Evolutionary conservation across 345 rosid species (phyloP), one percentile per base, ranked within the genome.

Genomic region (Bruguiera gymnorhiza): DNA sequence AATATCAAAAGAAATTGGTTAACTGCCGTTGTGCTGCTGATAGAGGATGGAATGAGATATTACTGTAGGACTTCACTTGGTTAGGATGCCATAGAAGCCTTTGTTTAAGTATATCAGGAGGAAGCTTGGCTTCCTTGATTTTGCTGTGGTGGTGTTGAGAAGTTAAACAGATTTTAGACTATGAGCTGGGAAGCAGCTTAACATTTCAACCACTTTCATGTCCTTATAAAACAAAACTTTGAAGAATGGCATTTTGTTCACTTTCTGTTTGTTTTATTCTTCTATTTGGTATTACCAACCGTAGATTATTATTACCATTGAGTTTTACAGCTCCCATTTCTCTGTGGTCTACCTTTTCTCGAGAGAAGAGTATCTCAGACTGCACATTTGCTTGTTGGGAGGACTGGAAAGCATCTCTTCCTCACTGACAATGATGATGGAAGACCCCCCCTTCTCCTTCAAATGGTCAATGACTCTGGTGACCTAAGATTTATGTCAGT

Each of bases 401-500:
- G 88, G 81, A 85, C 98, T 3, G 96, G 98, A 18, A 93, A 86
- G 75, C 98, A 91, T 85, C 87, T 93, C 43, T 93, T 93, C 79
- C 89, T 93, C 36, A 92, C 92, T 27, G 98, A 94, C 67, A 76
- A 59, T 24, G 95, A 89, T 71, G 85, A 80, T 74, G 95, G 88
- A 57, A 85, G 83, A 53, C 88, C 86, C 68, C 98, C 96, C 18
- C 98, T 91, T 80, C 96, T 94, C 65, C 91, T 89, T 75, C 87
- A 86, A 79, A 88, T 94, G 98, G 87, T 85, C 67, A 79, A 87
- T 62, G 96, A 94, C 74, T 81, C 83, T 67, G 84, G 76, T 70
- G 85, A 87, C 66, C 60, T 89, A 7, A 88, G 80, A 76, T 94
- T 91, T 88, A 84, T 94, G 98, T 94, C 65, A 79, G 88, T 78